Conservation (phyloP, 345 rosid species). For the Ceriops tagal region DNA sequence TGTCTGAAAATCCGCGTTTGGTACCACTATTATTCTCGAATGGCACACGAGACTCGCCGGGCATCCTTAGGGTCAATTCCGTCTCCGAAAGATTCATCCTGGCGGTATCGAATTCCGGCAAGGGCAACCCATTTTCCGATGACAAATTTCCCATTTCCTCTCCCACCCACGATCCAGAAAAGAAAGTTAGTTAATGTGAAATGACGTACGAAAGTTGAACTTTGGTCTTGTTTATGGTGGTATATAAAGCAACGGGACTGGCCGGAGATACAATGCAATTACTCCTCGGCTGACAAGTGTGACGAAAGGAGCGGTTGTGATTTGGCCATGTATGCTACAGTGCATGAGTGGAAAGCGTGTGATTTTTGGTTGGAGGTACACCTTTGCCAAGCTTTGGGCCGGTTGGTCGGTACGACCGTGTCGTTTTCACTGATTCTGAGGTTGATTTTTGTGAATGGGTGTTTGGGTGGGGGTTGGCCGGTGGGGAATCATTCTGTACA, state of each 20-base stretch:
- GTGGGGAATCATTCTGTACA: too few relatives aligned
- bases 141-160: background rate
- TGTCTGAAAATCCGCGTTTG: conserved; percentile 49
- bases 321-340: conserved; percentile 37
- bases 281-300: conserved; percentile 36
- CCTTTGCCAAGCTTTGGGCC: conserved; percentile 5
- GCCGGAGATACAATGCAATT: conserved; percentile 23
- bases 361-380: conserved; percentile 9
- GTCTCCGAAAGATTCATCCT: conserved; percentile 45
- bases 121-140: background rate
- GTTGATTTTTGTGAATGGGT: too few relatives aligned
- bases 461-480: too few relatives aligned
- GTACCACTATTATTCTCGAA: conserved; percentile 17
- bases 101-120: conserved; percentile 27
- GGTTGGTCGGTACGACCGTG: conserved; percentile 16
- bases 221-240: background rate
- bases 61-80: conserved; percentile 55
- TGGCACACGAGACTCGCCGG: conserved; percentile 35
- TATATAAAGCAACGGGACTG: conserved; percentile 4
- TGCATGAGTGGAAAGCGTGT: conserved; percentile 29
- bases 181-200: too few relatives aligned
- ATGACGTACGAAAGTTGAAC: too few relatives aligned
- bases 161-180: too few relatives aligned
- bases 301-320: conserved; percentile 26
- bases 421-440: background rate